Evolutionary conservation across 352 stramenopile species (phyloP), one percentile per base, ranked within the genome.

Genomic region (Peronospora farinosa): DNA sequence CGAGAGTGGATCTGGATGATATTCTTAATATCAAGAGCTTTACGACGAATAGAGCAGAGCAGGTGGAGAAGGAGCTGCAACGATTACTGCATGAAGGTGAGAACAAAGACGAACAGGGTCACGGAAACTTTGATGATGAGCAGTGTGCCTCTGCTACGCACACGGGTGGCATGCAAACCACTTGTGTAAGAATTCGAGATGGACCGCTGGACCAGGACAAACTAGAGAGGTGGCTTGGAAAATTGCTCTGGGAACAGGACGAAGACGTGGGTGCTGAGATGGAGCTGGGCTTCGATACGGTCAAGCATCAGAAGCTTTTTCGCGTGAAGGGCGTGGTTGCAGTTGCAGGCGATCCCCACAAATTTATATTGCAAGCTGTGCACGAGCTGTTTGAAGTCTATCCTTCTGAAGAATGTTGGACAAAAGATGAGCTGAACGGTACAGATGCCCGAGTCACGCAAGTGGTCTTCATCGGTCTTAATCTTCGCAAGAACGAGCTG

Each of bases 21-120:
- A 84, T 92, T 47, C 66, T 92, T n/a, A 52, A 92, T 45, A 86
- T 92, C 41, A 66, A 84, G 40, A 74, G 75, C 51, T 92, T 92
- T 60, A 86, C 75, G n/a, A 82, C 73, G 0, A 73, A 72, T 42
- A 69, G 74, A 17, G 78, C 76, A 0, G 50, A 74, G 21, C 64
- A 85, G 39, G 70, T 92, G 21, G 79, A 88, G 47, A 55, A 64
- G 3, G 60, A 70, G n/a, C 45, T 75, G 31, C 51, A 60, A 9
- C 38, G 36, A 12, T 5, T 74, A 12, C 21, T 63, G 39, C n/a
- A 46, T 25, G 27, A 56, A 55, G n/a, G 28, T 17, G 13, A 45
- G 8, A 16, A 44, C n/a, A 53, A 51, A 30, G 19, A 46, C 1
- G 51, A 53, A 1, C 44, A 59, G 9, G 31, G 53, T 6, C 39